Base-by-base conservation (phyloP, 2,329 filamentous ascomycete genomes). In the Alternaria arborescens region DNA sequence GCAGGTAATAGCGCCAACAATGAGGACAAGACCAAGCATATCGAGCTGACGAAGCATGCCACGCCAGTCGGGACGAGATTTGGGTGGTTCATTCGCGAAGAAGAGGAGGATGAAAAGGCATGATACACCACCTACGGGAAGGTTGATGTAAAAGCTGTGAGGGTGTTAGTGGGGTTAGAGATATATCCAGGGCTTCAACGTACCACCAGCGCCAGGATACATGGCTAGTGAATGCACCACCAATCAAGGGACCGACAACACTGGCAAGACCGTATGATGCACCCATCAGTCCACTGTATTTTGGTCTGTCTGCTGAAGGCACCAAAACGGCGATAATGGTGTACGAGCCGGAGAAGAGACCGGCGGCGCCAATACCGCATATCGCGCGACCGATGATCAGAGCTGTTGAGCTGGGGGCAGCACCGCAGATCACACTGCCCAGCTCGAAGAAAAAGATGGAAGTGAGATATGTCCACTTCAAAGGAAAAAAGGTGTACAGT, bases 21-120 rank as follows among this genome's bases (percentile, higher is more conserved):
- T 62, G 24, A 83, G 67, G n/a, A 74, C 64, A 0, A 74, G 72
- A 2, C 84, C 84, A 0, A 78, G 59, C 1, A 79, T 67, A 57
- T 86, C 84, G 58, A 86, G 76, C 28, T 84, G 79, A 0, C 77
- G 66, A 8, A 82, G 61, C 67, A 79, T 82, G 61, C 77, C 80
- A 70, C 44, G 70, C 62, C 12, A 70, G 5, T 34, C 65, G 1
- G 72, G 54, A 11, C 72, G 24, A 58, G 8, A 3, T 64, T 62
- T 12, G 61, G 55, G 53, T 62, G 54, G 68, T 55, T 60, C 59
- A 70, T 70, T 14, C 65, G 72, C 42, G 53, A 77, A 76, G 61
- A 76, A 76, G 59, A 76, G 72, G 43, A 71, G 69, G 1, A 77
- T 68, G 20, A 75, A 71, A 3, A 53, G 57, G 11, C 71, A 55